phyloP scores from a whole-genome alignment of 805 yeast species.

The Candida chilensis region DNA sequence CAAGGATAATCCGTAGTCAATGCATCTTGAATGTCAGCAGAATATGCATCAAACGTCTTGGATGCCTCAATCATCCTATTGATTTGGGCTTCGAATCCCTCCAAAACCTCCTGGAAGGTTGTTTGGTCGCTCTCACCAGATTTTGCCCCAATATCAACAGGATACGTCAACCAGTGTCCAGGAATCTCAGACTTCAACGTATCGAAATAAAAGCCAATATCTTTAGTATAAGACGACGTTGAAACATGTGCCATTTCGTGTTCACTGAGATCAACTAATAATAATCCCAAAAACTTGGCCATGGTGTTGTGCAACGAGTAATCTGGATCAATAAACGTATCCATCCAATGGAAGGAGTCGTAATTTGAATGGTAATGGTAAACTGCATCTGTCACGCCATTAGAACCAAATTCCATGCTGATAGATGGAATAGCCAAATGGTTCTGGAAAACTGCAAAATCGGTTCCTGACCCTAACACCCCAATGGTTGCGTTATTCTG shows the following conservation, averaged over 20 bases:
- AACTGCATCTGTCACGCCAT: conserved; percentile 34
- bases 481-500: conserved; percentile 24
- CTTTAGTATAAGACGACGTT: conserved; percentile 35
- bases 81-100: conserved; percentile 3
- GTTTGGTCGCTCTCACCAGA: no score
- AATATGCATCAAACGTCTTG: conserved; percentile 35
- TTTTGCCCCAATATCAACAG: no score
- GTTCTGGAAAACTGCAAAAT: conserved; percentile 52
- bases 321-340: conserved; percentile 39
- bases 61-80: conserved; percentile 15
- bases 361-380: conserved; percentile 49
- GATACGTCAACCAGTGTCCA: conserved; percentile 13
- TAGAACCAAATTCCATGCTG: conserved; percentile 30
- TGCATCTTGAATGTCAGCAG: conserved; percentile 34
- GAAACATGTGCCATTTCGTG: conserved; percentile 44
- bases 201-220: conserved; percentile 26
- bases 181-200: conserved; percentile 12
- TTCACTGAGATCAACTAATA: conserved; percentile 45
- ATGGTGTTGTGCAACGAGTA: conserved; percentile 44
- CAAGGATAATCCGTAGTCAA: conserved; percentile 68
- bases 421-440: conserved; percentile 62
- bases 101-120: conserved; percentile 2
- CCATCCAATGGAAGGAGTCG: conserved; percentile 52
- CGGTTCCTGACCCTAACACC: conserved; percentile 41
- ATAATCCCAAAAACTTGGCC: conserved; percentile 51